Evolutionary conservation across 2,329 filamentous ascomycete species (phyloP).

Genomic region (Graphilbum sp.): DNA sequence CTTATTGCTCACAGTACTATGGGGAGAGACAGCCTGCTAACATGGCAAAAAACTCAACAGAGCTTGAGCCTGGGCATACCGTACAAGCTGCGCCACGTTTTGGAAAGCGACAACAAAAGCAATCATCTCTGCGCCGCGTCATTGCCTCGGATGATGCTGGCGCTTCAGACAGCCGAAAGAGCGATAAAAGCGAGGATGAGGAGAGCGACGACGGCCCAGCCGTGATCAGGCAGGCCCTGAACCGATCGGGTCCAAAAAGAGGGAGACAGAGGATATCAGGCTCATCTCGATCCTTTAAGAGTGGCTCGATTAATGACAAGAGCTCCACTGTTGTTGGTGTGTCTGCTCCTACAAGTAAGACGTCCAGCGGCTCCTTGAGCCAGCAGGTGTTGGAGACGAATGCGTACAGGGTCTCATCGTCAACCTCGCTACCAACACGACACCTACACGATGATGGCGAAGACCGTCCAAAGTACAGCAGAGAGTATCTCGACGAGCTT

Average conservation of each 20-base stretch:
- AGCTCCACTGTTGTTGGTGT: constrained; percentile 31
- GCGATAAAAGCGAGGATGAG: constrained; percentile 14
- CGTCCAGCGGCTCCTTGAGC: constrained; percentile 15
- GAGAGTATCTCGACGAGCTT: constrained; percentile 72
- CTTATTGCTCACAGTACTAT: constrained; percentile 8
- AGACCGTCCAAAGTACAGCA: constrained; percentile 65
- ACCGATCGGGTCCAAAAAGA: constrained; percentile 30
- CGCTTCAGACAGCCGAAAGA: neutral
- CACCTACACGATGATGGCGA: constrained; percentile 32
- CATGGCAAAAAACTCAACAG: neutral
- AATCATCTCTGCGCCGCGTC: constrained; percentile 40
- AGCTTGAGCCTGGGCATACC: constrained; percentile 6
- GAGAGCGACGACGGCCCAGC: constrained; percentile 29
- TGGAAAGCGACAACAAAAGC: constrained; percentile 35
- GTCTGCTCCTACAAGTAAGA: constrained; percentile 8
- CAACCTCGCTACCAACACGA: constrained; percentile 36
- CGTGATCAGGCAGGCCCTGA: constrained; percentile 31
- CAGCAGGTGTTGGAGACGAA: constrained; percentile 18
- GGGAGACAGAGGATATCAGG: constrained; percentile 52
- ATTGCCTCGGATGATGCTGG: constrained; percentile 29
- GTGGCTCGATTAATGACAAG: constrained; percentile 52
- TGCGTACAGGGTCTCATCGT: constrained; percentile 25
- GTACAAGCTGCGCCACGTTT: constrained; percentile 25
- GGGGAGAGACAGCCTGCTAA: no score
- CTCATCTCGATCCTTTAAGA: no score